Conservation (phyloP, 1,284 basidiomycete genomes). For the Xanthoconium separans region DNA sequence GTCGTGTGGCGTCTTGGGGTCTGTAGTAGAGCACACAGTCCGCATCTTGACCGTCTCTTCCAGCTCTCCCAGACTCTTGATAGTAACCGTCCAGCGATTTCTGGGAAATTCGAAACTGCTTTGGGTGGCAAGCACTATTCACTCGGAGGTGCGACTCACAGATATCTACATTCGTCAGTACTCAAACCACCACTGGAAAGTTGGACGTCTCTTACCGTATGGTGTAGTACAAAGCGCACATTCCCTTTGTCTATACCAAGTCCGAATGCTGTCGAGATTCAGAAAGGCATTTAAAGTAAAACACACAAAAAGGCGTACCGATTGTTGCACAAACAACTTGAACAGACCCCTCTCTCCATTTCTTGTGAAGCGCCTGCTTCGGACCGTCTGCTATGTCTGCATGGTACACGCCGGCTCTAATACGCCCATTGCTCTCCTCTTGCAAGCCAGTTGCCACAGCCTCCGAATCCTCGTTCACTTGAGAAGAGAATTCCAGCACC, state of each 20-base stretch:
- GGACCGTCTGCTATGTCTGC: constrained; percentile 62
- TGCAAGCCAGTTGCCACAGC: constrained; percentile 64
- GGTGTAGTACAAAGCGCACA: constrained; percentile 88
- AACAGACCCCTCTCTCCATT: constrained; percentile 77
- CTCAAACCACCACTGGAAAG: constrained; percentile 5
- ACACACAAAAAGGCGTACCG: constrained; percentile 41
- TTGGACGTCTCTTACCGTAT: constrained; percentile 54
- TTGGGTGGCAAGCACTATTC: background rate
- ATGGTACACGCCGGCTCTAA: constrained; percentile 87
- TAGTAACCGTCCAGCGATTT: constrained; percentile 65
- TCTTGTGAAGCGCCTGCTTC: constrained; percentile 74
- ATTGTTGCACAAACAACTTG: constrained; percentile 93
- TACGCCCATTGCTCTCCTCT: constrained; percentile 59
- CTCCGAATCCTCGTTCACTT: constrained; percentile 56
- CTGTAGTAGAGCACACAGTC: constrained; percentile 77
- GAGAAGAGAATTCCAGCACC: background rate
- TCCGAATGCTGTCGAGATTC: constrained; percentile 60
- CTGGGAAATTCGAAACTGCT: constrained; percentile 19
- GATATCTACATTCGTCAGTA: constrained; percentile 40
- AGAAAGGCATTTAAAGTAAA: background rate
- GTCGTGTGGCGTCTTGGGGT: constrained; percentile 71
- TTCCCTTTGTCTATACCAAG: constrained; percentile 86
- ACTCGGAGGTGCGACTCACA: constrained; percentile 33
- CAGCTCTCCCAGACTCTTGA: constrained; percentile 71
- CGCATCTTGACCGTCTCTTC: constrained; percentile 60